A percentile compares a stretch with the other conserved stretches of the same genome.
Evolutionary conservation across 2,329 filamentous ascomycete species (phyloP).

Genomic region (Phyllosticta ampelicida): DNA sequence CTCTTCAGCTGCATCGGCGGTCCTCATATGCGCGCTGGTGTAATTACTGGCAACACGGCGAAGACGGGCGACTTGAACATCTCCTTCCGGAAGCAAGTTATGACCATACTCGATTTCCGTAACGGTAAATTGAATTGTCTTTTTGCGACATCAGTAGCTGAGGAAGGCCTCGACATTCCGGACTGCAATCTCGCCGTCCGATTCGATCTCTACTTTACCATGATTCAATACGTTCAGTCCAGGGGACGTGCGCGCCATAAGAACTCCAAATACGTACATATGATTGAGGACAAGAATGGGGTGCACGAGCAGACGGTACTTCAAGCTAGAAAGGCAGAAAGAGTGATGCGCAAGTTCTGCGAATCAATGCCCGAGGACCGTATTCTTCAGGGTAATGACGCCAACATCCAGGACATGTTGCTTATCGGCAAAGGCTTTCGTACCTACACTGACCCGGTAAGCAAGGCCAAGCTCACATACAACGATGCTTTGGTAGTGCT

Average conservation of each 20-base stretch:
- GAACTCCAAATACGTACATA: constrained; percentile 71
- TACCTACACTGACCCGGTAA: constrained; percentile 50
- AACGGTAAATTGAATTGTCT: constrained; percentile 49
- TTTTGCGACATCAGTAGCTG: constrained; percentile 54
- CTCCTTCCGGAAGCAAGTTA: constrained; percentile 62
- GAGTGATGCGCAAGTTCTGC: constrained; percentile 65
- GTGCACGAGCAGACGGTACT: constrained; percentile 47
- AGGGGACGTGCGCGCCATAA: constrained; percentile 71
- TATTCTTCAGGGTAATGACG: constrained; percentile 39
- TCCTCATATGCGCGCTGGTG: constrained; percentile 47
- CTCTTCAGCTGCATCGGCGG: constrained; percentile 53
- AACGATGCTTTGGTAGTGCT: constrained; percentile 61
- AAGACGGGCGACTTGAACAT: constrained; percentile 48
- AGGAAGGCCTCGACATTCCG: constrained; percentile 56
- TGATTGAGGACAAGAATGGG: constrained; percentile 63
- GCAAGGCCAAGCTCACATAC: constrained; percentile 71
- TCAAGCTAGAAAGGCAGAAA: constrained; percentile 49
- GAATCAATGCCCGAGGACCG: constrained; percentile 62
- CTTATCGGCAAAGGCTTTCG: constrained; percentile 41
- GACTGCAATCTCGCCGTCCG: constrained; percentile 58
- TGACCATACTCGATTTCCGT: constrained; percentile 56
- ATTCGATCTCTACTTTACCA: constrained; percentile 79
- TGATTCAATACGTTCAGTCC: constrained; percentile 94
- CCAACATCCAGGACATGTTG: constrained; percentile 46
- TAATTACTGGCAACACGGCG: constrained; percentile 52